phyloP scores from a whole-genome alignment of 2,329 filamentous ascomycete species.

The Alternaria triticimaculans region DNA sequence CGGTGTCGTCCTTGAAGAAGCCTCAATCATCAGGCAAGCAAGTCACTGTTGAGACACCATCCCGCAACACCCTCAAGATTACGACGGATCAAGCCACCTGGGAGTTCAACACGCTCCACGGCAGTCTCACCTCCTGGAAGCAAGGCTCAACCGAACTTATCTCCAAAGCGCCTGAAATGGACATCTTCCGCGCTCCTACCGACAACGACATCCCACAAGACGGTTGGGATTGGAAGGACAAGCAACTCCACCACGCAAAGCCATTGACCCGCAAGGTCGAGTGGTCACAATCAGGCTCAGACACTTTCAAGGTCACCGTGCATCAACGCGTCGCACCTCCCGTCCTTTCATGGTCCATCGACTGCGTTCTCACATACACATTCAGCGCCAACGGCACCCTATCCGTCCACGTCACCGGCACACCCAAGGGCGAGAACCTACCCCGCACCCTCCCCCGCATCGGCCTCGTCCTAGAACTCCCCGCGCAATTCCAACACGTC shows the following conservation, averaged over 20 bases:
- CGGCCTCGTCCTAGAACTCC: constrained; percentile 64
- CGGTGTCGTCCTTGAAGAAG: constrained; percentile 14
- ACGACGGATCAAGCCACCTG: constrained; percentile 49
- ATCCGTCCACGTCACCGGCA: constrained; percentile 54
- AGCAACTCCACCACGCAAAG: constrained; percentile 37
- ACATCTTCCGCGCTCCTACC: constrained; percentile 69
- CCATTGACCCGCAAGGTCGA: constrained; percentile 34
- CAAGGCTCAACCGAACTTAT: constrained; percentile 42
- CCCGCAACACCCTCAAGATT: constrained; percentile 31
- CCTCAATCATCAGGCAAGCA: constrained; percentile 51
- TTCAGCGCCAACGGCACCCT: constrained; percentile 57
- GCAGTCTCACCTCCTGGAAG: constrained; percentile 52
- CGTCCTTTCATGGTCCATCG: constrained; percentile 62
- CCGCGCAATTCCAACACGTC: constrained; percentile 55
- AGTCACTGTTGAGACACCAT: constrained; percentile 37
- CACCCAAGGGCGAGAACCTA: constrained; percentile 56
- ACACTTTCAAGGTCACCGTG: constrained; percentile 49
- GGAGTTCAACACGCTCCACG: constrained; percentile 59
- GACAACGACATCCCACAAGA: constrained; percentile 67
- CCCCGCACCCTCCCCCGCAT: constrained; percentile 66
- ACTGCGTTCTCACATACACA: constrained; percentile 58
- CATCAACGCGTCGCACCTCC: constrained; percentile 64
- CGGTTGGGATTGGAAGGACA: constrained; percentile 63
- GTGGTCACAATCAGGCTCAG: constrained; percentile 43
- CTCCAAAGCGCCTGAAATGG: constrained; percentile 48